These are phyloP conservation scores for Aurantiochytrium sp. DNA, from an alignment of 108 stramenopile genomes.

Conservation along the genomic window DNA sequence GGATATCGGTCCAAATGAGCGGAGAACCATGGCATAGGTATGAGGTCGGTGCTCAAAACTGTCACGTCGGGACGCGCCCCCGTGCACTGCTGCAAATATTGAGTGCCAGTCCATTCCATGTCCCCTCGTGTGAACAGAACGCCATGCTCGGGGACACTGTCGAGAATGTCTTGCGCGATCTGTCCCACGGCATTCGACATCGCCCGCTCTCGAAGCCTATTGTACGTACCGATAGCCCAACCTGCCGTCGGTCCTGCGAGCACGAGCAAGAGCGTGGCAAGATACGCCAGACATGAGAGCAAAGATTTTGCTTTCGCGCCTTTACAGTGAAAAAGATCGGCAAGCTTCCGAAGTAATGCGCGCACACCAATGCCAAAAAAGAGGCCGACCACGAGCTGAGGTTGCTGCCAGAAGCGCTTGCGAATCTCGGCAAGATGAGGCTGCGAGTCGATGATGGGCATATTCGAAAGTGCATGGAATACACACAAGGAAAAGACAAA, in stretches of 20 bases:
- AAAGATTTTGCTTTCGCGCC: neutral
- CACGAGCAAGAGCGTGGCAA: neutral
- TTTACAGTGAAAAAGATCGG: neutral
- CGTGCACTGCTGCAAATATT: constrained; percentile 69
- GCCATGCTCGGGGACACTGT: constrained; percentile 45
- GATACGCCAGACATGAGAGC: neutral
- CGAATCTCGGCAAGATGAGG: constrained; percentile 63
- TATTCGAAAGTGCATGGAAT: constrained; percentile 61
- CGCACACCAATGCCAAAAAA: constrained; percentile 42
- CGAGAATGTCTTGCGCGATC: constrained; percentile 24
- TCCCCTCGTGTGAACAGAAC: constrained; percentile 66
- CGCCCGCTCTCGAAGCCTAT: neutral
- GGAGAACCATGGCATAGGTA: constrained; percentile 58
- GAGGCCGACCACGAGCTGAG: constrained; percentile 42
- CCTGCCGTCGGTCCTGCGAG: neutral
- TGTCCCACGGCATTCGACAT: neutral
- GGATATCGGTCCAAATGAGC: neutral
- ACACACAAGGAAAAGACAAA: constrained; percentile 53
- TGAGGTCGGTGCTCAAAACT: constrained; percentile 58
- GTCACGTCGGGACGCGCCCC: constrained; percentile 49
- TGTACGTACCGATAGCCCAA: neutral
- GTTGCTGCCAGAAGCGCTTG: constrained; percentile 74
- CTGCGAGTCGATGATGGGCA: constrained; percentile 42
- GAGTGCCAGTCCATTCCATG: constrained; percentile 65
- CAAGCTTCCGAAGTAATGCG: neutral